Evolutionary conservation across 192 early-diverging fungal genomes (phyloP).

Genomic region (Umbelopsis sp.): DNA sequence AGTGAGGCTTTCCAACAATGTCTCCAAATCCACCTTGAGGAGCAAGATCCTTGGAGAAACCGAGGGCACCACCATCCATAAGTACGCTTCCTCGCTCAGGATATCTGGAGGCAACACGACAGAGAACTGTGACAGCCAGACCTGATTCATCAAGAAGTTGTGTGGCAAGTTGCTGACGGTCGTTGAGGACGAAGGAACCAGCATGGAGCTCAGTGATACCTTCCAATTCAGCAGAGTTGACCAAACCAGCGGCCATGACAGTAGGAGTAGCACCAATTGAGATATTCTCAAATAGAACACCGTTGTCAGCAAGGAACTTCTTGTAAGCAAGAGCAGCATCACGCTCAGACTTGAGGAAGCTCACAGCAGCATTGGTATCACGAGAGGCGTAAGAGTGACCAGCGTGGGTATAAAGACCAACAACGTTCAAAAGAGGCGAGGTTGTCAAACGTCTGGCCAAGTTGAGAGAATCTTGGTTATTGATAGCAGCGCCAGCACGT

Average conservation of each 20-base stretch:
- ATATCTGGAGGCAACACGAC: conserved; percentile 28
- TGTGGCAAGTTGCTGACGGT: conserved; percentile 36
- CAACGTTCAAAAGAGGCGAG: conserved; percentile 21
- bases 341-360: conserved; percentile 33
- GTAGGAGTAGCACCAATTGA: conserved; percentile 40
- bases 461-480: conserved; percentile 16
- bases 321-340: conserved; percentile 26
- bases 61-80: conserved; percentile 36
- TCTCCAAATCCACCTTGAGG: conserved; percentile 37
- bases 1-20: conserved; percentile 18
- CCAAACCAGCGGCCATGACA: conserved; percentile 21
- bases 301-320: conserved; percentile 19
- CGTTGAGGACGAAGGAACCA: conserved; percentile 32
- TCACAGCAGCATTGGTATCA: conserved; percentile 2
- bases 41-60: conserved; percentile 35
- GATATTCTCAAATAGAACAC: conserved; percentile 16
- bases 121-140: conserved; percentile 29
- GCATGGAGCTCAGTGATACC: conserved; percentile 38
- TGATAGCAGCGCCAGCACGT: conserved; percentile 34
- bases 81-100: conserved; percentile 30
- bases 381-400: conserved; percentile 35
- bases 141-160: conserved; percentile 6
- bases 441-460: conserved; percentile 26
- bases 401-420: conserved; percentile 37
- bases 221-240: conserved; percentile 14